Base-by-base conservation (phyloP, 2,329 filamentous ascomycete species). In the Colletotrichum coccodes region DNA sequence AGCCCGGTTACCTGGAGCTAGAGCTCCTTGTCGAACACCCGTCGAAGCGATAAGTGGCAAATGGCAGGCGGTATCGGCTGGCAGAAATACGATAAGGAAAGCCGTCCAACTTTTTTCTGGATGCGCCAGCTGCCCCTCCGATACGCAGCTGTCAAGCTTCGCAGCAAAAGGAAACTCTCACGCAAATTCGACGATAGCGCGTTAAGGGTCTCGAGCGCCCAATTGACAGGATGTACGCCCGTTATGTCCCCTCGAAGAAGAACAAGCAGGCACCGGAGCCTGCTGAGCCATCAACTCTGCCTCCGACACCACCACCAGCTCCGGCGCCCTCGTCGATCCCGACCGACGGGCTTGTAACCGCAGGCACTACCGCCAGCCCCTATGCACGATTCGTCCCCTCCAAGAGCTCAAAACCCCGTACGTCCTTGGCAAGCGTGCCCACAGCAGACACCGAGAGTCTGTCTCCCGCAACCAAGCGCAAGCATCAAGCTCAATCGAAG, bases 161-260 rank as follows among this genome's bases (percentile, higher is more conserved):
- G 12, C 23, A 30, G n/a, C 12, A 23, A 52, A 23, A 32, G 12
- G 16, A 23, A 40, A 26, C 18, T 7, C 34, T 23, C 21, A 38
- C 53, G 46, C 40, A 58, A 52, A 49, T 3, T 30, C 4, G 6
- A 28, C 7, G n/a, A 12, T 9, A 5, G 16, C 11, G 9, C 14
- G 11, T 11, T 26, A 60, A 64, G 34, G 57, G 36, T 44, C 21
- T 16, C 50, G 18, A 58, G 47, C 11, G 18, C 53, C n/a, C 68
- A 71, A 65, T 65, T 62, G 53, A 50, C 49, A 26, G 52, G 14
- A 68, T 62, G 64, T 70, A 67, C 26, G 63, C 53, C 42, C 68
- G 83, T 71, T 85, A 85, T 66, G 74, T 85, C 18, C 83, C 80
- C 46, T 75, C 77, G 7, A 23, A 75, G 9, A 76, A 78, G 67